Percentiles rank a stretch among this genome's conserved stretches.
Evolutionary conservation across 441 rosid genomes (phyloP).

Genomic region (Erysimum cheiri): DNA sequence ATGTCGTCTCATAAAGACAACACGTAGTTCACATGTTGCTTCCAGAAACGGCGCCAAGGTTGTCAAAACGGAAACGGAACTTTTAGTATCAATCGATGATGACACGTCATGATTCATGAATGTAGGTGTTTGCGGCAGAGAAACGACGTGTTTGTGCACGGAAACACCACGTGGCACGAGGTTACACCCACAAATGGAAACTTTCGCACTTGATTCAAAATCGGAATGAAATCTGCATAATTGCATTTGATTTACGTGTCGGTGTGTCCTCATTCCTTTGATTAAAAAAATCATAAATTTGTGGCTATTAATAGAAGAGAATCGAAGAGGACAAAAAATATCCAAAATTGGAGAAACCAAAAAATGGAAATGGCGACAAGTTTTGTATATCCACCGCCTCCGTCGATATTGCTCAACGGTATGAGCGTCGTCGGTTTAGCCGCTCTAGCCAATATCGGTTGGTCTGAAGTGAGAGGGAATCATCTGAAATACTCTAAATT

Average conservation of each 20-base stretch:
- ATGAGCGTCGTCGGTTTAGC: conserved; percentile 50
- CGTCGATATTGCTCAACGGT: conserved; percentile 48
- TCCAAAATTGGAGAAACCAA: neutral
- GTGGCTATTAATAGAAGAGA: conserved; percentile 28
- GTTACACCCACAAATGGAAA: neutral
- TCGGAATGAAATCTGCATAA: neutral
- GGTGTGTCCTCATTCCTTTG: neutral
- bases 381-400: conserved; percentile 51
- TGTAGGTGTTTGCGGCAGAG: neutral
- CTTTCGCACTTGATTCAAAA: conserved; percentile 9
- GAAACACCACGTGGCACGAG: neutral
- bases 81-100: neutral
- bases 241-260: conserved; percentile 9
- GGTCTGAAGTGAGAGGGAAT: conserved; percentile 60
- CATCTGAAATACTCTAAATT: conserved; percentile 77
- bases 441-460: conserved; percentile 48
- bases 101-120: neutral
- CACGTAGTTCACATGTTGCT: conserved; percentile 6
- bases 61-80: conserved; percentile 1
- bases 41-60: neutral
- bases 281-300: neutral
- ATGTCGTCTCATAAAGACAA: neutral
- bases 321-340: neutral
- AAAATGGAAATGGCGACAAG: conserved; percentile 35
- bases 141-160: neutral